Evolutionary conservation across 1,139 yeast genomes (phyloP).

Genomic region (Debaryomyces coudertii): DNA sequence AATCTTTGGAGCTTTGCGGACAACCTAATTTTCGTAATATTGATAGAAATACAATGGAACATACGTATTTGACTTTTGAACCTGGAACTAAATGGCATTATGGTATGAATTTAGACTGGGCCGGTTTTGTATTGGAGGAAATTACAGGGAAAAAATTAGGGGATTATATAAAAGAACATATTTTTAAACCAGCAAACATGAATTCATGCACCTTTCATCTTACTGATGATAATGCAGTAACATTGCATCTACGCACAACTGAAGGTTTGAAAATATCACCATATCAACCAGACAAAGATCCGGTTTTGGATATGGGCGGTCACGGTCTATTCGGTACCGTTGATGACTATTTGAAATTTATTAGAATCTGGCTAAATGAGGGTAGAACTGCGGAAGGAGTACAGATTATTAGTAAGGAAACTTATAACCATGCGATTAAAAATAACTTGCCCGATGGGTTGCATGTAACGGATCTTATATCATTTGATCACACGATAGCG

Average conservation of each 20-base stretch:
- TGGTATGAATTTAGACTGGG: constrained; percentile 23
- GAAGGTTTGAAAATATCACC: constrained; percentile 5
- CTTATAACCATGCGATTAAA: constrained; percentile 25
- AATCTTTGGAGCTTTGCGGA: constrained; percentile 11
- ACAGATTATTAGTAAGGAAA: constrained; percentile 26
- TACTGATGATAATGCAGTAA: constrained; percentile 18
- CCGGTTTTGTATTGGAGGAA: constrained; percentile 21
- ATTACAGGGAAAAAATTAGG: constrained; percentile 21
- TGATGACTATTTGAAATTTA: constrained; percentile 33
- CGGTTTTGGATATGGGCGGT: constrained; percentile 38
- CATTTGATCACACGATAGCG: not conserved
- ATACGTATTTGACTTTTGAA: constrained; percentile 20
- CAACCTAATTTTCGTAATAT: constrained; percentile 10
- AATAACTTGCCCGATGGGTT: constrained; percentile 24
- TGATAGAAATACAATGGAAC: constrained; percentile 10
- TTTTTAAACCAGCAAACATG: constrained; percentile 21
- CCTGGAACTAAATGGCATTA: constrained; percentile 24
- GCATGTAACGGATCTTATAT: constrained; percentile 10
- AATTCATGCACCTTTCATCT: constrained; percentile 15
- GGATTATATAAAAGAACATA: constrained; percentile 19
- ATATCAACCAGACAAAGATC: constrained; percentile 19
- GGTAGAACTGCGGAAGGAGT: constrained; percentile 35
- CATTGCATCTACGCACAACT: constrained; percentile 14
- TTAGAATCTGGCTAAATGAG: constrained; percentile 35
- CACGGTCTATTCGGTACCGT: constrained; percentile 38